Base-by-base conservation (phyloP, 2,329 filamentous ascomycete species). In the Colletotrichum destructivum region DNA sequence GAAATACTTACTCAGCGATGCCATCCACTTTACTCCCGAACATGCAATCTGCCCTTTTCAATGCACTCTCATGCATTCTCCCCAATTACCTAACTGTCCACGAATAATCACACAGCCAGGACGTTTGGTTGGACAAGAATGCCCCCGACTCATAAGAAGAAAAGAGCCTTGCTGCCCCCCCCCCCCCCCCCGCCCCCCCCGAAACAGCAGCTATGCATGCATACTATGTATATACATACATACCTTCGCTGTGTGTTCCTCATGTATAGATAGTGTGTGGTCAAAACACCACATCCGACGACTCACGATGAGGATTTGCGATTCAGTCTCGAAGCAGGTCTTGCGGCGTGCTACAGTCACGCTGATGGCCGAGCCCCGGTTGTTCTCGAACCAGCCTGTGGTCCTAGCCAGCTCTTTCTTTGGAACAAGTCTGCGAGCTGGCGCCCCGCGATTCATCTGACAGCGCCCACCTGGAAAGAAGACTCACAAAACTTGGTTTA, bases 11-110 rank as follows among this genome's bases (percentile, higher is more conserved):
- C 57, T 69, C 38, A 63, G 69, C 69, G 15, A 35, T 60, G 26
- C 38, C 59, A 35, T 35, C 52, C 51, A 35, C 46, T 51, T 21
- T 35, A 16, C 59, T 42, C 68, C 26, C 44, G 15, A 68, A 57
- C 56, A 52, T 62, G 35, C 38, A 71, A 71, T 71, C 59, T 69
- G 69, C 69, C 59, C 65, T 52, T 38, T 42, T 62, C 46, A 69
- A 71, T 71, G 68, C 68, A 44, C 60, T 23, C n/a, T 62, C 60
- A 62, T 71, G 44, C 57, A 63, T 38, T 35, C 69, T 64, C 40
- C 65, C 18, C 57, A 51, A 16, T 52, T 57, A 40, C 13, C 35
- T 47, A 51, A 62, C 11, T 16, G 26, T 13, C 15, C 15, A 23
- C 23, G 23, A 54, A 31, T 40, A 21, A 56, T 70, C 61, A 23